These are phyloP conservation scores for Podaxis sp. DNA, from an alignment of 768 basidiomycete genomes.

Conservation along the genomic window DNA sequence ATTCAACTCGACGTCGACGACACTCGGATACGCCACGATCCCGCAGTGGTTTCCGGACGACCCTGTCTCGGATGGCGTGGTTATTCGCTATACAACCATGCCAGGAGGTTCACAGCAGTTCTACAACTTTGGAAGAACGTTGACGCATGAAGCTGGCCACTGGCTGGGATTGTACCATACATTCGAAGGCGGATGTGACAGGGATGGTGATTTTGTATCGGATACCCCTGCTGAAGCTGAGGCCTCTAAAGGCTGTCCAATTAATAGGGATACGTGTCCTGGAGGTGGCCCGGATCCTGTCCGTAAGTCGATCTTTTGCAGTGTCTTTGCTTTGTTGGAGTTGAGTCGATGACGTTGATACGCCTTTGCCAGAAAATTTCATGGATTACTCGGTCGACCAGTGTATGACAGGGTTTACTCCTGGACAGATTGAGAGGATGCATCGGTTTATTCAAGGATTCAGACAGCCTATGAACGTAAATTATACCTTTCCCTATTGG, in stretches of 20 bases:
- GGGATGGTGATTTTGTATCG: conserved; percentile 38
- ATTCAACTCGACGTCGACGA: conserved; percentile 24
- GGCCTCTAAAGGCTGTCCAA: conserved; percentile 37
- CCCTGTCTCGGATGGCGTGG: conserved; percentile 47
- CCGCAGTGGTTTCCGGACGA: conserved; percentile 36
- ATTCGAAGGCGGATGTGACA: conserved; percentile 37
- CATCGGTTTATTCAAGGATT: conserved; percentile 19
- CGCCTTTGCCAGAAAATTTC: conserved; percentile 32
- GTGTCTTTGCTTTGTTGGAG: background rate
- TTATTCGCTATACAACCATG: conserved; percentile 34
- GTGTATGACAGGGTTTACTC: conserved; percentile 45
- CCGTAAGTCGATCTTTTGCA: conserved; percentile 26
- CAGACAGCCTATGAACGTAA: conserved; percentile 2
- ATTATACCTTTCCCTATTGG: conserved; percentile 10
- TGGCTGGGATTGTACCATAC: conserved; percentile 52
- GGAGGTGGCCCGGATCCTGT: conserved; percentile 38
- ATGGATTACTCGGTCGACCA: conserved; percentile 50
- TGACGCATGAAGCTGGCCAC: conserved; percentile 51
- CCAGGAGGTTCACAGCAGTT: conserved; percentile 39
- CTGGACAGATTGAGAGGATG: conserved; percentile 42
- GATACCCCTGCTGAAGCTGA: conserved; percentile 42
- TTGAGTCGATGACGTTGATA: background rate
- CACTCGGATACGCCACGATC: conserved; percentile 50
- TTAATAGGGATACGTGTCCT: conserved; percentile 30
- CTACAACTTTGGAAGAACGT: conserved; percentile 45